Evolutionary conservation across 108 stramenopile genomes (phyloP), one percentile per base, ranked within the genome.

Genomic region (Parietichytrium sp.): DNA sequence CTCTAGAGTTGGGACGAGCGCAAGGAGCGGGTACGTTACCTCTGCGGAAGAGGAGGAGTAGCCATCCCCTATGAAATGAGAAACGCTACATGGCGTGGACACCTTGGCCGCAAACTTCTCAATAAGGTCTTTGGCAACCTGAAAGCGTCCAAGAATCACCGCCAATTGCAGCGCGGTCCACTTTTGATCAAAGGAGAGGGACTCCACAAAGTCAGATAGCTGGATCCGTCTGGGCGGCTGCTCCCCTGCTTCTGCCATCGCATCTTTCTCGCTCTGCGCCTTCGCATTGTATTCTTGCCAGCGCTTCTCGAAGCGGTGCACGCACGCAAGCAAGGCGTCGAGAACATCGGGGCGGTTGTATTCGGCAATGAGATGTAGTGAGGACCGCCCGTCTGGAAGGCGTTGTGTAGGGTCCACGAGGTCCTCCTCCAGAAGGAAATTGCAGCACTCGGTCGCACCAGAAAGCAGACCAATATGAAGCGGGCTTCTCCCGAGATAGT

Each of bases 401-500:
- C 61, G 61, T n/a, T 45, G 61, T n/a, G 61, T 72, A 2, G 61
- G 61, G 3, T 72, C 61, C 20, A 72, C 61, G 13, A 72, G 20
- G 3, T 3, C 38, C 38, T 6, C 15, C 4, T 72, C 61, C 15
- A 72, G 61, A 27, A 72, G 61, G n/a, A 72, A 6, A 6, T 7
- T 42, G 42, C 61, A 72, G 42, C 38, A 33, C 20, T 72, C 0
- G 29, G 36, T 25, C n/a, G 61, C 33, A 25, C 61, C 61, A 10
- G 61, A 10, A 33, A 72, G 36, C 38, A 72, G 36, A 25, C 61
- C 61, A 16, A 72, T 42, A 42, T 72, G 61, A n/a, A 72, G 3
- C 36, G 61, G 61, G 61, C 61, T 72, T 16, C 61, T 33, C 7
- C 61, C 61, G 20, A 72, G 2, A 25, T 72, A 72, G 42, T 72